These are phyloP conservation scores for Syzygium jambos DNA, from an alignment of 345 rosid genomes.

Conservation along the genomic window DNA sequence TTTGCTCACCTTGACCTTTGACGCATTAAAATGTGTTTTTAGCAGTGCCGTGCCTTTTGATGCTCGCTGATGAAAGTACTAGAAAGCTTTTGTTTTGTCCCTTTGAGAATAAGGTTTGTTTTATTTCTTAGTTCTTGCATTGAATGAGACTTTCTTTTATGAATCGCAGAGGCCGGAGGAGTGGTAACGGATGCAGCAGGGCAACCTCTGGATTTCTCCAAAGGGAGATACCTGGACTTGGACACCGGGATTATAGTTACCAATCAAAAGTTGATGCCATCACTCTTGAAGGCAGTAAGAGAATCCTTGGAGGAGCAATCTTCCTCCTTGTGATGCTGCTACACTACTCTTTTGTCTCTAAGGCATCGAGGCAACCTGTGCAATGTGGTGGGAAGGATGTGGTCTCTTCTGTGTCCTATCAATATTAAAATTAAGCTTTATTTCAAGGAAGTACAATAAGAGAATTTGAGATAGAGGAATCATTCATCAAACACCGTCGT, in stretches of 20 bases:
- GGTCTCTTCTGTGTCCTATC: background rate
- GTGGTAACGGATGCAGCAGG: slow-evolving; percentile 72
- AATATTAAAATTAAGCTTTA: background rate
- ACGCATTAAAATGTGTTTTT: background rate
- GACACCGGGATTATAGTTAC: slow-evolving; percentile 75
- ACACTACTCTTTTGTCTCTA: background rate
- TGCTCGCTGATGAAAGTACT: background rate
- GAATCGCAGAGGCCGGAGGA: slow-evolving; percentile 82
- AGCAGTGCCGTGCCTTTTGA: background rate
- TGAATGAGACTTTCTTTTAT: background rate
- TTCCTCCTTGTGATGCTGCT: slow-evolving; percentile 19
- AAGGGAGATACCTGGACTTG: slow-evolving; percentile 68
- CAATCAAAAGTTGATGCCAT: slow-evolving; percentile 82
- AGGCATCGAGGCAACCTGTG: background rate
- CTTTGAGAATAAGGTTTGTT: background rate
- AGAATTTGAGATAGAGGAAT: background rate
- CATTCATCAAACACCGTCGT: background rate
- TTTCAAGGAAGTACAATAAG: background rate
- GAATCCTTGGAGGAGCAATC: slow-evolving; percentile 62
- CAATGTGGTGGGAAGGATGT: background rate
- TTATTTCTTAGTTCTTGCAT: background rate
- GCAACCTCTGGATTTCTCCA: slow-evolving; percentile 70
- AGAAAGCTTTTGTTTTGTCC: background rate
- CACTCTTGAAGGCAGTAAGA: slow-evolving; percentile 64
- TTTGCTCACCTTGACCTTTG: background rate